Conservation (phyloP, 805 yeast species). For the Teunomyces stri region DNA sequence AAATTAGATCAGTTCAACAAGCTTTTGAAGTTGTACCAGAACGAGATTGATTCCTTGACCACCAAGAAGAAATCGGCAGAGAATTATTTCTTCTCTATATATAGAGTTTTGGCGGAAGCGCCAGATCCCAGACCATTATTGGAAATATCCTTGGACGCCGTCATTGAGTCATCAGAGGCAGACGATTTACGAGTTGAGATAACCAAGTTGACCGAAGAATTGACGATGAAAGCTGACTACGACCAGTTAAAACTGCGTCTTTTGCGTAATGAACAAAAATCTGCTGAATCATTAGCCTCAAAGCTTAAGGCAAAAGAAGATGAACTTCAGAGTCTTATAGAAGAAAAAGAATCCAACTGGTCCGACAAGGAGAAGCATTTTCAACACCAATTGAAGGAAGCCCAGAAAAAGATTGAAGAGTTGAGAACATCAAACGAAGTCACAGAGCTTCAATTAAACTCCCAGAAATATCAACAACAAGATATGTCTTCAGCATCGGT, state of each 20-base stretch:
- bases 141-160: conserved; percentile 65
- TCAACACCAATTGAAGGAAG: conserved; percentile 48
- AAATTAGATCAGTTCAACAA: conserved; percentile 64
- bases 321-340: conserved; percentile 63
- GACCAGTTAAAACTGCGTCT: conserved; percentile 68
- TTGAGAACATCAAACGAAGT: conserved; percentile 64
- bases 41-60: conserved; percentile 81
- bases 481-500: conserved; percentile 28
- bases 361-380: conserved; percentile 51
- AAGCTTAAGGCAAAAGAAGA: conserved; percentile 69
- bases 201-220: conserved; percentile 50
- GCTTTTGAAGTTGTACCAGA: conserved; percentile 77
- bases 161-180: conserved; percentile 52
- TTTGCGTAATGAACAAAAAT: conserved; percentile 56
- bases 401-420: conserved; percentile 59
- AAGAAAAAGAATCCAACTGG: conserved; percentile 77
- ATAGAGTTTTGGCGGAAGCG: conserved; percentile 77
- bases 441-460: conserved; percentile 54
- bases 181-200: conserved; percentile 52
- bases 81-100: conserved; percentile 66
- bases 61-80: conserved; percentile 75
- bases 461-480: conserved; percentile 41
- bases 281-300: conserved; percentile 52
- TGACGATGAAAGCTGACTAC: conserved; percentile 71
- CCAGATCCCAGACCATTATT: conserved; percentile 89